These are phyloP conservation scores for Noccaea bulbosa DNA, from an alignment of 345 rosid species.

Conservation along the genomic window DNA sequence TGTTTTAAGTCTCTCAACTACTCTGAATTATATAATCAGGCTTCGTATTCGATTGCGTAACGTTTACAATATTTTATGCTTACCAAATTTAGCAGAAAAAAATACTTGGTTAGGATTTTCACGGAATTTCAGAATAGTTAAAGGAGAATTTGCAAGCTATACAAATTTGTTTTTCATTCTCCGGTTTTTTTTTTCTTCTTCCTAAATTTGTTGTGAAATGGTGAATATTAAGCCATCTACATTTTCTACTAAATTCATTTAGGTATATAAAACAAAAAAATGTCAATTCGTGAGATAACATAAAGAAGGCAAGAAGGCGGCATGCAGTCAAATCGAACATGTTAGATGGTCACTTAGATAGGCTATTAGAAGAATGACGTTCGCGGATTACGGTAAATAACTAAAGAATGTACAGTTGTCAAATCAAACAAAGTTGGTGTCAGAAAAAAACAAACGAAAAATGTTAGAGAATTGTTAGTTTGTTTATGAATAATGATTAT, in stretches of 20 bases:
- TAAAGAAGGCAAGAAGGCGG: neutral
- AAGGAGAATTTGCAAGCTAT: neutral
- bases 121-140: neutral
- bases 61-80: slow-evolving; percentile 11
- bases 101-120: neutral
- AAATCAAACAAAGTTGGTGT: neutral
- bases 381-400: neutral
- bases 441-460: neutral
- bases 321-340: no score
- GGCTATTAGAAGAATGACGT: neutral
- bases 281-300: neutral
- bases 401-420: neutral
- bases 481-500: no score
- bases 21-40: neutral
- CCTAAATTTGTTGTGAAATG: no score
- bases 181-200: no score
- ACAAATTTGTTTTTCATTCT: neutral
- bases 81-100: neutral
- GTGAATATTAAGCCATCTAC: no score
- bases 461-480: neutral
- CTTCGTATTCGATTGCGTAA: slow-evolving; percentile 14
- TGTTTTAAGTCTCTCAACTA: slow-evolving; percentile 12
- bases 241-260: neutral
- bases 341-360: no score
- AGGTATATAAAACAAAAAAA: neutral